phyloP scores from a whole-genome alignment of 1,284 basidiomycete species.

The Boletus mariae region DNA sequence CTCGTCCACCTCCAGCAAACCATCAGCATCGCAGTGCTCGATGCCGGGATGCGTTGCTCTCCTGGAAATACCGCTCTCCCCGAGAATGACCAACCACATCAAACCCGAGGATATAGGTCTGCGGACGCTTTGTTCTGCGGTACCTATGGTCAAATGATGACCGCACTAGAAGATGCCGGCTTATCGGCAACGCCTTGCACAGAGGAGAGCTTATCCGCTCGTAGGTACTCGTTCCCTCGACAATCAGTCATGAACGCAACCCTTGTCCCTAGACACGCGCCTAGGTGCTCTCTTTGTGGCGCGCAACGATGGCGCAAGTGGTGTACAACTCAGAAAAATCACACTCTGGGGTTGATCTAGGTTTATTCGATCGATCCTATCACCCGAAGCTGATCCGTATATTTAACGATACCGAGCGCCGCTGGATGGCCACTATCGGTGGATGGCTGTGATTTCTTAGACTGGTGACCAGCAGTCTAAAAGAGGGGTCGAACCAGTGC shows the following conservation, averaged over 20 bases:
- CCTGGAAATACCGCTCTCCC: conserved; percentile 16
- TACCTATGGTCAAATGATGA: conserved; percentile 48
- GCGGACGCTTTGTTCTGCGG: conserved; percentile 40
- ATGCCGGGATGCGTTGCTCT: conserved; percentile 46
- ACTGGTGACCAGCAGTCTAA: too few relatives aligned
- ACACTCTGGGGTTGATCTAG: conserved; percentile 43
- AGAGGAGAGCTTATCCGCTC: conserved; percentile 35
- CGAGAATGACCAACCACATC: conserved; percentile 6
- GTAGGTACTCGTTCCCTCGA: conserved; percentile 27
- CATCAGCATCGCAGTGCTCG: conserved; percentile 44
- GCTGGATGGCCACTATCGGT: not conserved
- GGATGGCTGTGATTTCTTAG: too few relatives aligned
- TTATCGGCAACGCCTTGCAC: conserved; percentile 39
- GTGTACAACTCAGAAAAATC: conserved; percentile 42
- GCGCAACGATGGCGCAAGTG: conserved; percentile 27
- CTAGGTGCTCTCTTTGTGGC: conserved; percentile 47
- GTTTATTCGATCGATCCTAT: not conserved
- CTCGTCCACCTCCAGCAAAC: conserved; percentile 39
- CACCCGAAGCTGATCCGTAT: not conserved
- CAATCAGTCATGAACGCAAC: not conserved
- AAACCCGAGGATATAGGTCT: conserved; percentile 19
- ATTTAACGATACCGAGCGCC: not conserved
- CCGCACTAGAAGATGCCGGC: conserved; percentile 42
- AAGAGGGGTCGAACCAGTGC: too few relatives aligned
- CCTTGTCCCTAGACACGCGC: conserved; percentile 35